Evolutionary conservation across 257 asterid species (phyloP).

Genomic region (Solanum commersonii): DNA sequence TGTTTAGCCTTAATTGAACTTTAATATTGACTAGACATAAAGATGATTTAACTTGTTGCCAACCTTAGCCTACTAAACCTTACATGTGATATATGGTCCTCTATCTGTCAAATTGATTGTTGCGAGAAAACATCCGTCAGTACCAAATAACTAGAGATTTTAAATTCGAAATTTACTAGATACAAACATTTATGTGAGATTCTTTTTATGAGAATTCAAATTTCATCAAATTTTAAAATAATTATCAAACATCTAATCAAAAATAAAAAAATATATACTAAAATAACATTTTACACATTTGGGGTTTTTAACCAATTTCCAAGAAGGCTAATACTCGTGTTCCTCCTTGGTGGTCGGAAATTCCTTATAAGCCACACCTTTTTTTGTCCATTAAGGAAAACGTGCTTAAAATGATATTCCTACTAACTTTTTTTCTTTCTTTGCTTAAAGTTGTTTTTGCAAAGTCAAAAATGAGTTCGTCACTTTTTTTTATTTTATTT

Average conservation of each 20-base stretch:
- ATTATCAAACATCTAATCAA: fast-evolving
- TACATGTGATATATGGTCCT: not conserved
- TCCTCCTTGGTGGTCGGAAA: not conserved
- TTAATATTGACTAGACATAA: not conserved
- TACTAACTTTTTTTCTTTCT: not conserved
- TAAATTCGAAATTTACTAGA: not conserved
- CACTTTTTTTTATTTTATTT: no score
- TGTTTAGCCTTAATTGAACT: not conserved
- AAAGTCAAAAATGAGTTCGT: not conserved
- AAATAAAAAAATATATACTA: not conserved
- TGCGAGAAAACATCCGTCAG: not conserved
- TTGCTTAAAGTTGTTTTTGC: not conserved
- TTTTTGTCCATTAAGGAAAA: not conserved
- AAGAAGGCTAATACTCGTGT: not conserved
- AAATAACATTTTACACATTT: not conserved
- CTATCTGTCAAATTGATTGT: not conserved
- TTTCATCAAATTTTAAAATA: not conserved
- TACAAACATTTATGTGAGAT: not conserved
- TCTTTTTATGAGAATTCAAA: fast-evolving
- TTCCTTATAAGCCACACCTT: not conserved
- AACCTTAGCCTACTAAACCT: not conserved
- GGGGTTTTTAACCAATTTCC: not conserved
- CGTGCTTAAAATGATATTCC: not conserved
- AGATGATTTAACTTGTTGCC: not conserved
- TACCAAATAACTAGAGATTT: not conserved